phyloP scores from a whole-genome alignment of 106 monocot species.

The Phalaenopsis aphrodite region DNA sequence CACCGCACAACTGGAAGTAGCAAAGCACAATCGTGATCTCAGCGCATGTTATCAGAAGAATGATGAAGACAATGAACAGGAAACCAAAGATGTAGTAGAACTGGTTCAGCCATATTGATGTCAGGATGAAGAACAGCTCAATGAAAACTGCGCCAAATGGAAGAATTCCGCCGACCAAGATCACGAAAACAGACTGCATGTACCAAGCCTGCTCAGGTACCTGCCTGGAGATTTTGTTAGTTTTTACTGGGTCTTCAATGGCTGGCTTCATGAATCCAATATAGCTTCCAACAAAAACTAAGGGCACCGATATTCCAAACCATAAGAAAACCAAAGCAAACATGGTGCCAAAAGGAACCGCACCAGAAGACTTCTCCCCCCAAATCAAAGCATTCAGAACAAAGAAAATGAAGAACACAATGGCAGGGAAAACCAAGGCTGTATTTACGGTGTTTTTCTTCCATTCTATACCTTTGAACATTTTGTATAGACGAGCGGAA shows the following conservation, averaged over 20 bases:
- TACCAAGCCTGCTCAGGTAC: slow-evolving; percentile 27
- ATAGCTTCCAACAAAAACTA: slow-evolving; percentile 18
- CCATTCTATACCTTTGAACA: slow-evolving; percentile 18
- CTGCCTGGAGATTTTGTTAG: slow-evolving; percentile 23
- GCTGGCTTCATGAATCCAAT: slow-evolving; percentile 15
- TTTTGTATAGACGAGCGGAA: slow-evolving; percentile 13
- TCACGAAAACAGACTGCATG: slow-evolving; percentile 16
- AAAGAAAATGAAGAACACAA: slow-evolving; percentile 20
- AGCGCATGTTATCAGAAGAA: slow-evolving; percentile 17
- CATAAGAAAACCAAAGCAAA: slow-evolving; percentile 19
- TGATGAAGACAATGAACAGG: slow-evolving; percentile 20
- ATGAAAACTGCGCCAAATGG: slow-evolving; percentile 18
- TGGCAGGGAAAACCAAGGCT: slow-evolving; percentile 20
- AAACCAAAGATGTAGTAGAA: slow-evolving; percentile 29
- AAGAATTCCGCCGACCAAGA: slow-evolving; percentile 14
- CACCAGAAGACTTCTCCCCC: slow-evolving; percentile 24
- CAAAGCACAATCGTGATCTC: slow-evolving; percentile 23
- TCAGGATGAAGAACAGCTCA: slow-evolving; percentile 26
- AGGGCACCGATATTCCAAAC: slow-evolving; percentile 20
- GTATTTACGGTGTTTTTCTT: slow-evolving; percentile 17
- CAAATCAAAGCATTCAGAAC: slow-evolving; percentile 22
- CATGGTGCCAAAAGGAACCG: slow-evolving; percentile 23
- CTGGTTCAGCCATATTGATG: slow-evolving; percentile 25
- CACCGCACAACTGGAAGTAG: slow-evolving; percentile 24
- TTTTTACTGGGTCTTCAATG: slow-evolving; percentile 13